A percentile compares a stretch with the other conserved stretches of the same genome.
These are phyloP conservation scores for Spathaspora sp. DNA, from an alignment of 1,139 yeast genomes.

Conservation along the genomic window DNA sequence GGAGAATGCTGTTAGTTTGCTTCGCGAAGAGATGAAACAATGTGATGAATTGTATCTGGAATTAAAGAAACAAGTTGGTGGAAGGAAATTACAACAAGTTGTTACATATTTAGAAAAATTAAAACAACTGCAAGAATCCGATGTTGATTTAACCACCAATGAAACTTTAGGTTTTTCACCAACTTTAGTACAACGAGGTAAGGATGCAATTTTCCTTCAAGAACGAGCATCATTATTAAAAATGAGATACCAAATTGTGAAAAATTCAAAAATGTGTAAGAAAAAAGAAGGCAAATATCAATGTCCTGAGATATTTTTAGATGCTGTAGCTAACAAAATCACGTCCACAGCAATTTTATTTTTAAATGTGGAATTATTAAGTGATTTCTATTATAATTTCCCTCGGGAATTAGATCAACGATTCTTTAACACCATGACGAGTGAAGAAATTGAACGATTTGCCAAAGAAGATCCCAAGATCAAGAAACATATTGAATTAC, in stretches of 20 bases:
- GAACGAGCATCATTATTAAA: slow-evolving; percentile 73
- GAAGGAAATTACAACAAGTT: slow-evolving; percentile 79
- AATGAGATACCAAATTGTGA: slow-evolving; percentile 75
- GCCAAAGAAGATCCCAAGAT: slow-evolving; percentile 96
- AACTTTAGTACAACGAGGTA: slow-evolving; percentile 70
- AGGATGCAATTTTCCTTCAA: slow-evolving; percentile 77
- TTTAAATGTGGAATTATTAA: slow-evolving; percentile 86
- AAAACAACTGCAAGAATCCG: slow-evolving; percentile 45
- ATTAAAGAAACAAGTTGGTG: slow-evolving; percentile 76
- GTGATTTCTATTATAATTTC: slow-evolving; percentile 94
- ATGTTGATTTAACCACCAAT: slow-evolving; percentile 43
- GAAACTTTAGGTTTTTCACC: slow-evolving; percentile 80
- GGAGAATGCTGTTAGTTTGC: slow-evolving; percentile 69
- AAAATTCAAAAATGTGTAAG: slow-evolving; percentile 70
- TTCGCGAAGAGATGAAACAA: slow-evolving; percentile 84
- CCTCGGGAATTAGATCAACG: slow-evolving; percentile 88
- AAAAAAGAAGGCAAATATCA: slow-evolving; percentile 78
- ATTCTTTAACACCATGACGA: slow-evolving; percentile 60
- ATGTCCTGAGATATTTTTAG: slow-evolving; percentile 93
- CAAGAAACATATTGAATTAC: slow-evolving; percentile 86
- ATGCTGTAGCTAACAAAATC: slow-evolving; percentile 87
- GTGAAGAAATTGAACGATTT: slow-evolving; percentile 80
- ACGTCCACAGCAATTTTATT: slow-evolving; percentile 92
- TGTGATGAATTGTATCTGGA: slow-evolving; percentile 65
- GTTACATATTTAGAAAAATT: slow-evolving; percentile 66